Conservation (phyloP, 2,329 filamentous ascomycete genomes). For the Aspergillus quadricinctus region DNA sequence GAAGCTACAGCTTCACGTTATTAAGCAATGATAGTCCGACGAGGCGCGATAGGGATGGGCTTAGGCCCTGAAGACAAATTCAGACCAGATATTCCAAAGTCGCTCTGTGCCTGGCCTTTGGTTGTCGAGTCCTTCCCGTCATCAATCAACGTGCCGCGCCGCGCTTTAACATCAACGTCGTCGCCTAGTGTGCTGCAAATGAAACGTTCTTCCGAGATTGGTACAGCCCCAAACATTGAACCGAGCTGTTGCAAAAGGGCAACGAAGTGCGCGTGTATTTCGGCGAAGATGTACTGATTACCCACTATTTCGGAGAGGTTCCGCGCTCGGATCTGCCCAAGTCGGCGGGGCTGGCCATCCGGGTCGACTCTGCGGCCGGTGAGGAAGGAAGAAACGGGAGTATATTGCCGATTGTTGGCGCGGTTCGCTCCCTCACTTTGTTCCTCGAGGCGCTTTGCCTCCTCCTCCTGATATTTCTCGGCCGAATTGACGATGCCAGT, state of each 20-base stretch:
- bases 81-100: slow-evolving; percentile 30
- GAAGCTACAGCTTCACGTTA: slow-evolving; percentile 1
- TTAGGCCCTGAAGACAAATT: slow-evolving; percentile 33
- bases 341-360: slow-evolving; percentile 51
- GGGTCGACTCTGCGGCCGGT: slow-evolving; percentile 54
- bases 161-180: slow-evolving; percentile 20
- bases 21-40: slow-evolving; percentile 35
- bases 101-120: slow-evolving; percentile 18
- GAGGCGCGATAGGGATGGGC: slow-evolving; percentile 35
- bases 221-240: slow-evolving; percentile 42
- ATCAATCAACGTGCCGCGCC: slow-evolving; percentile 21
- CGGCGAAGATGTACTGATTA: slow-evolving; percentile 55
- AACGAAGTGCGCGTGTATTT: slow-evolving; percentile 53
- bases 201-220: slow-evolving; percentile 40
- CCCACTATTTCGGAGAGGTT: slow-evolving; percentile 57
- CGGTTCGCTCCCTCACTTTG: slow-evolving; percentile 23
- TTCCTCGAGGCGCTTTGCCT: slow-evolving; percentile 42
- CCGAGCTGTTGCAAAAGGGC: slow-evolving; percentile 46
- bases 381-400: slow-evolving; percentile 55
- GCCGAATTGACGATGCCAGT: slow-evolving; percentile 47
- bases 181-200: slow-evolving; percentile 37
- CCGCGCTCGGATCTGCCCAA: slow-evolving; percentile 51
- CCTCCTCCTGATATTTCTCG: slow-evolving; percentile 43
- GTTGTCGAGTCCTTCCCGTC: slow-evolving; percentile 11
- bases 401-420: slow-evolving; percentile 42